Evolutionary conservation across 2,329 filamentous ascomycete genomes (phyloP).

Genomic region (Penicillium occitanis): DNA sequence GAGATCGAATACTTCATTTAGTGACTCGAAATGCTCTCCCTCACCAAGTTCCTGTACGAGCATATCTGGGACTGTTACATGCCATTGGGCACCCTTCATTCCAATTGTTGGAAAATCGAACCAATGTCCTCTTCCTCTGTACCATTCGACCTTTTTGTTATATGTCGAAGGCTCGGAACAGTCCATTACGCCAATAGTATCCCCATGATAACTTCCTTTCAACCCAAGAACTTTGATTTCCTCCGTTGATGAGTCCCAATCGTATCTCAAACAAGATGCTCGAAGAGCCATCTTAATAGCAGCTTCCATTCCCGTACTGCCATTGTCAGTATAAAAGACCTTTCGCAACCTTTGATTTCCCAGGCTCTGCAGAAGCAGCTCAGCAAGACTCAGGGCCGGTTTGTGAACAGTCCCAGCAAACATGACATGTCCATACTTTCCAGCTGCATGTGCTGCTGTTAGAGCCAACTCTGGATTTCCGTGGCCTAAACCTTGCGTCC

Average conservation of each 20-base stretch:
- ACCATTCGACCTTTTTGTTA: constrained; percentile 86
- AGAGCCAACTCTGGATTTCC: constrained; percentile 70
- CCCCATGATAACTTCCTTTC: constrained; percentile 80
- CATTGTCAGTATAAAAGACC: constrained; percentile 81
- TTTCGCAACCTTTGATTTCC: constrained; percentile 65
- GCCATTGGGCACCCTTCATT: constrained; percentile 66
- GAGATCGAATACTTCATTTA: constrained; percentile 63
- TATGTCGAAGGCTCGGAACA: constrained; percentile 73
- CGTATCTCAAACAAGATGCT: constrained; percentile 65
- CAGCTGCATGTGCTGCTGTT: constrained; percentile 76
- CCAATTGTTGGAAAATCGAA: constrained; percentile 74
- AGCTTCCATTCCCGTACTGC: constrained; percentile 80
- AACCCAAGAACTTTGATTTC: constrained; percentile 69
- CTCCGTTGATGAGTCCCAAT: constrained; percentile 59
- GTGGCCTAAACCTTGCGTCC: constrained; percentile 85
- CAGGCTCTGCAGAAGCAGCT: constrained; percentile 60
- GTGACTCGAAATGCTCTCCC: constrained; percentile 46
- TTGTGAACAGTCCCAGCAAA: constrained; percentile 79
- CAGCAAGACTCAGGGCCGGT: constrained; percentile 69
- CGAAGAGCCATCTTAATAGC: constrained; percentile 81
- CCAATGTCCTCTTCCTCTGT: constrained; percentile 75
- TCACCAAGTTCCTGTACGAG: constrained; percentile 51
- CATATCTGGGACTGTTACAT: constrained; percentile 56
- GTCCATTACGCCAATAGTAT: constrained; percentile 88
- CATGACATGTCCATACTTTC: constrained; percentile 85